A percentile compares a stretch with the other conserved stretches of the same genome.
Conservation (phyloP, 2,329 filamentous ascomycete species). For the Claviceps lovelessii region DNA sequence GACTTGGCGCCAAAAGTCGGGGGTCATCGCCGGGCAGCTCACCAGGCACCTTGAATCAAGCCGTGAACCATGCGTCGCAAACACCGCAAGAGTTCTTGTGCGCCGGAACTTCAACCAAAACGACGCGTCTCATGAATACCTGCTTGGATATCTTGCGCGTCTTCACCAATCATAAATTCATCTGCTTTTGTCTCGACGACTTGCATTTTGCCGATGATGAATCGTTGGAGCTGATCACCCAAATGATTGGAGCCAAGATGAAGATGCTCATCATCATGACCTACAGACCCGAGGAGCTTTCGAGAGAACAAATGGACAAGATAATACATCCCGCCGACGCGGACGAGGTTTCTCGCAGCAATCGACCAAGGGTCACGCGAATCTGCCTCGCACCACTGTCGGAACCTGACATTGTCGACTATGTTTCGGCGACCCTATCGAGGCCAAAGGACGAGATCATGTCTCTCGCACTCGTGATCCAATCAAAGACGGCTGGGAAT, state of each 20-base stretch:
- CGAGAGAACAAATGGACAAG: constrained; percentile 37
- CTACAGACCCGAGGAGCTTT: constrained; percentile 52
- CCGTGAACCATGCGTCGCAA: constrained; percentile 28
- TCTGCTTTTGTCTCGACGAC: constrained; percentile 80
- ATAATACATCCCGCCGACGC: constrained; percentile 40
- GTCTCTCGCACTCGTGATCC: constrained; percentile 68
- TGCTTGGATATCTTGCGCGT: constrained; percentile 75
- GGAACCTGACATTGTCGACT: constrained; percentile 68
- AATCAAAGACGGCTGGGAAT: constrained; percentile 79
- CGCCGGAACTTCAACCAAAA: constrained; percentile 43
- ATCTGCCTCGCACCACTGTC: constrained; percentile 59
- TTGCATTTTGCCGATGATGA: constrained; percentile 83
- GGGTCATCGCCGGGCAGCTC: constrained; percentile 36
- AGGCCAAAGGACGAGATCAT: constrained; percentile 57
- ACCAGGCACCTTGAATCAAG: constrained; percentile 19
- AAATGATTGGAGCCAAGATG: constrained; percentile 64
- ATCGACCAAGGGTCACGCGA: constrained; percentile 47
- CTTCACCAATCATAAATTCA: constrained; percentile 69
- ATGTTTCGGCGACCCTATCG: constrained; percentile 70
- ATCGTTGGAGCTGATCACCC: constrained; percentile 66
- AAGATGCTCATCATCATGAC: constrained; percentile 74
- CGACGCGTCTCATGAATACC: constrained; percentile 69
- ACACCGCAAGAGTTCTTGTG: constrained; percentile 47
- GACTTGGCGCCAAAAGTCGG: constrained; percentile 25
- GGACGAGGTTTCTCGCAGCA: constrained; percentile 33